Base-by-base conservation (phyloP, 108 stramenopile genomes). In the Aureococcus anophagefferens region DNA sequence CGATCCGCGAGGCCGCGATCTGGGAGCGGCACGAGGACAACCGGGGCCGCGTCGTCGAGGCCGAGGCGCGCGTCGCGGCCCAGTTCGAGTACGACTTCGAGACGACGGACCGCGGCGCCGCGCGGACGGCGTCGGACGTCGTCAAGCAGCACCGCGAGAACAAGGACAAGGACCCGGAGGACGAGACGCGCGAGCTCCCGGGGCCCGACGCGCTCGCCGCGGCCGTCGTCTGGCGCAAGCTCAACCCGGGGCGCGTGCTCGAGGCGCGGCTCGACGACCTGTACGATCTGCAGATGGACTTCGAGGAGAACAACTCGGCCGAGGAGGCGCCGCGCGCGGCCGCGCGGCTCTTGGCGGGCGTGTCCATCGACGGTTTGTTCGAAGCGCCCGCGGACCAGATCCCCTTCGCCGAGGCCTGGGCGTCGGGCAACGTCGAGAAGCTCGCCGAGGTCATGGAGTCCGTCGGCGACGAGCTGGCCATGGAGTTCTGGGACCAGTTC, bases 191-290 rank as follows among this genome's bases (percentile, higher is more conserved):
- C 30, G 46, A 36, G 0, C 30, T 69, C 35, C 35, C 17, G 1
- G 65, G 72, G 0, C 64, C 31, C 7, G 66, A 67, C 25, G 16
- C 18, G 31, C 5, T 65, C 35, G 29, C 21, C 65, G 30, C 21
- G 16, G 72, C 66, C 21, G 29, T 31, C 33, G 31, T 33, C 34
- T 67, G 72, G 66, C 32, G 46, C 46, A 73, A 62, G 66, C 16
- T 46, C 21, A 33, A 73, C 37, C 63, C 62, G 72, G 36, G 31
- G 25, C 14, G 13, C 5, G 72, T 66, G 11, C 17, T 73, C 28
- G 72, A 76, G 14, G 46, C 33, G 45, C 65, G 72, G 30, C 71
- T 71, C 5, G 70, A 72, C 65, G 76, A 72, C 46, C 44, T 70
- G 65, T 63, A 64, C 32, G 66, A 71, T 36, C 71, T 37, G 44